Evolutionary conservation across 768 basidiomycete genomes (phyloP), one percentile per base, ranked within the genome.

Genomic region (Collybia sp.): DNA sequence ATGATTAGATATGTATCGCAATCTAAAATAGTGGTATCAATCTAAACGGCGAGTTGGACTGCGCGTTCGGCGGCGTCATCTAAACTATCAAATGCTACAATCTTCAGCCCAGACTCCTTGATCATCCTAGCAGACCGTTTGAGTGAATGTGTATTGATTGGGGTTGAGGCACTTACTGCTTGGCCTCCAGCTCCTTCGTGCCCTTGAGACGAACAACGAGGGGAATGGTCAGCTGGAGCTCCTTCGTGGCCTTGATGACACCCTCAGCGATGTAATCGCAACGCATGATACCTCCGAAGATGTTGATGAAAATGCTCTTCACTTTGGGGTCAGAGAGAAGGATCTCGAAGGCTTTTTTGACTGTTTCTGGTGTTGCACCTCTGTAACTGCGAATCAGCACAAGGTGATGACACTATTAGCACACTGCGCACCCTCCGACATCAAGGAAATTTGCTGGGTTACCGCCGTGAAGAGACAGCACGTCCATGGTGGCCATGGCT

Each of bases 401-500:
- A 31, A 31, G n/a, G 33, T 3, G 6, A 49, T 20, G 6, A 25
- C 25, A 38, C 18, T 13, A 30, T 38, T 13, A 12, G 45, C 37
- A 19, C 25, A 34, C 25, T 32, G 52, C 74, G 49, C 58, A 88
- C 86, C 93, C 96, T 74, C 96, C 96, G 46, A 97, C 94, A 58
- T 99, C 96, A 50, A 98, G 77, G 80, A 99, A 99, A 67, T 99
- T 98, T 45, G 96, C 96, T 4, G 96, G 96, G 56, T 94, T 85
- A 43, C 92, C 96, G 41, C 96, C 96, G 61, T 97, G 91, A 43
- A 96, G 73, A 40, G 93, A 82, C 46, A 99, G 77, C n/a, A 98
- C 95, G 59, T 99, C 96, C 96, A 99, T 98, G 46, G 96, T 99
- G 32, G 96, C 96, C 96, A 99, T 99, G 42, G 96, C 96, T 50